A percentile compares a stretch with the other conserved stretches of the same genome.
Conservation (phyloP, 805 yeast species). For the Yarrowia deformans region DNA sequence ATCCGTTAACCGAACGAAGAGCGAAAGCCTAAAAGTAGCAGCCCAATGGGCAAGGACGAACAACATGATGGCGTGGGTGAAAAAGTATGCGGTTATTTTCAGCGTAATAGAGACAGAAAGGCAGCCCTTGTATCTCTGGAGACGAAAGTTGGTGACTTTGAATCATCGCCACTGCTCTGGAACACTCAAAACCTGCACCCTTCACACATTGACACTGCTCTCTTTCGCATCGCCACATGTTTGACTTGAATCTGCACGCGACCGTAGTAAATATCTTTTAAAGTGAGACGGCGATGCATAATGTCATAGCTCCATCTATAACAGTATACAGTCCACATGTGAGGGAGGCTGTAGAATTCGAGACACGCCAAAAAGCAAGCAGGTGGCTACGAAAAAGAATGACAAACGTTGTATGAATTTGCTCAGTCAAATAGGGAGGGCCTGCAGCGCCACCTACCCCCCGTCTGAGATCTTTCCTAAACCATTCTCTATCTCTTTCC, state of each 20-base stretch:
- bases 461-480: not conserved
- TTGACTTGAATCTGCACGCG: not conserved
- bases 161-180: too few relatives aligned
- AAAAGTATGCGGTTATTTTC: too few relatives aligned
- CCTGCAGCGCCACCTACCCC: too few relatives aligned
- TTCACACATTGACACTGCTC: not conserved
- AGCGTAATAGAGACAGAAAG: too few relatives aligned
- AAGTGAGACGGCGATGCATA: not conserved
- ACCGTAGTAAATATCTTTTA: too few relatives aligned
- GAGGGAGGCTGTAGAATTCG: not conserved
- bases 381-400: too few relatives aligned
- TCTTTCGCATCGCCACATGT: not conserved
- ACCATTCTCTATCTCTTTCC: not conserved
- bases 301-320: not conserved
- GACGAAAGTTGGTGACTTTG: too few relatives aligned
- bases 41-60: too few relatives aligned
- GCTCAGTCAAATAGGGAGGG: too few relatives aligned
- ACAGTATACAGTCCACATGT: not conserved
- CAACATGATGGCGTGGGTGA: too few relatives aligned
- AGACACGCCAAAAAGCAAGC: not conserved
- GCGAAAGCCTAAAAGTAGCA: not conserved
- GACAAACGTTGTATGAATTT: too few relatives aligned
- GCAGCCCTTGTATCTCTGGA: too few relatives aligned
- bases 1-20: slow-evolving; percentile 4
- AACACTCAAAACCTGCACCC: not conserved